These are phyloP conservation scores for Fusarium multiceps DNA, from an alignment of 2,329 filamentous ascomycete genomes.

Conservation along the genomic window DNA sequence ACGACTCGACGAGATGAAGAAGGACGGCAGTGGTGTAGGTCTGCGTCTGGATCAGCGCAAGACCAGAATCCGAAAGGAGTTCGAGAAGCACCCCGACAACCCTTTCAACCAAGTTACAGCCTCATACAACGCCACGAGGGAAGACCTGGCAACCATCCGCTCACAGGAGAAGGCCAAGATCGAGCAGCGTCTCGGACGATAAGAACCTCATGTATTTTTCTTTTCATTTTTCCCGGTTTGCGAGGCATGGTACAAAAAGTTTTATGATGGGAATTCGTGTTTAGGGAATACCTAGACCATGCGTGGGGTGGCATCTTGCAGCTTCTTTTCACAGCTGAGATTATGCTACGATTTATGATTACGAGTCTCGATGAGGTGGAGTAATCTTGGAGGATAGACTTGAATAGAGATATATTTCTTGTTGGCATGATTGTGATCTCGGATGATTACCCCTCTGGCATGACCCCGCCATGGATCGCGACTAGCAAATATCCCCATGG, in stretches of 20 bases:
- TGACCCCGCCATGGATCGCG: conserved; percentile 38
- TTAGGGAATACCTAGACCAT: conserved; percentile 32
- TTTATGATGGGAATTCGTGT: conserved; percentile 26
- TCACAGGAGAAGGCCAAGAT: conserved; percentile 77
- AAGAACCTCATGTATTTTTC: neutral
- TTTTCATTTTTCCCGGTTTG: neutral
- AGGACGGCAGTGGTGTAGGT: conserved; percentile 77
- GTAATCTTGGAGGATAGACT: neutral
- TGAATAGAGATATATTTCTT: neutral
- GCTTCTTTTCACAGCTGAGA: conserved; percentile 1
- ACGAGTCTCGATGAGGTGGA: neutral
- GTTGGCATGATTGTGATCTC: neutral
- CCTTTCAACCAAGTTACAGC: conserved; percentile 89
- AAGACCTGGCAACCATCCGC: conserved; percentile 76
- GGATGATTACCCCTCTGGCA: conserved; percentile 35
- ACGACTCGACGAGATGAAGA: conserved; percentile 84
- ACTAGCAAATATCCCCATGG: neutral
- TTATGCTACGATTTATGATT: conserved; percentile 15
- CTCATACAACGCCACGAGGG: conserved; percentile 79
- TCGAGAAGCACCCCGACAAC: conserved; percentile 93
- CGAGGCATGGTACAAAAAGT: conserved; percentile 9
- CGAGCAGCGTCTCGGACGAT: conserved; percentile 72
- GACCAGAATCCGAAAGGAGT: conserved; percentile 88
- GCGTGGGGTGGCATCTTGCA: conserved; percentile 33
- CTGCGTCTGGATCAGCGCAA: conserved; percentile 86